These are phyloP conservation scores for Guillardia theta DNA, from an alignment of 78 protist species.

Conservation along the genomic window DNA sequence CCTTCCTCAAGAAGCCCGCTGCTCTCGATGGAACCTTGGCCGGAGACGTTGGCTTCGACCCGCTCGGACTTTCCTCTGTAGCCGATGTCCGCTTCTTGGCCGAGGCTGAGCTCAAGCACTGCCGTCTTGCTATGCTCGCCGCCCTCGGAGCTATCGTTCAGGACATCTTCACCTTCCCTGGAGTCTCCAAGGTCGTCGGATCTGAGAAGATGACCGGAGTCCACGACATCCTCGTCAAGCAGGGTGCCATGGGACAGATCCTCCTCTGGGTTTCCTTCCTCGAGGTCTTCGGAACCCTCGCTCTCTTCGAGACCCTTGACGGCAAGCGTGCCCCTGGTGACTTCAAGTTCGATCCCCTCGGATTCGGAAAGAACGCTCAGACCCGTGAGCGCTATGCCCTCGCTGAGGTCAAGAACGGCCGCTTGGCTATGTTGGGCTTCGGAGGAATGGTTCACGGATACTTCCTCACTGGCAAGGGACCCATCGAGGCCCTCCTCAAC, in stretches of 20 bases:
- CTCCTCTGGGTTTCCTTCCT: slow-evolving; percentile 35
- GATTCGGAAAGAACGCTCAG: slow-evolving; percentile 8
- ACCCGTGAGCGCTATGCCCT: background rate
- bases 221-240: slow-evolving; percentile 3
- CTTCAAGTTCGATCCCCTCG: slow-evolving; percentile 30
- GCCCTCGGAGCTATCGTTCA: background rate
- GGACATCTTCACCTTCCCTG: background rate
- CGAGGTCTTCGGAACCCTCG: slow-evolving; percentile 29
- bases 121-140: slow-evolving; percentile 42
- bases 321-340: background rate
- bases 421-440: slow-evolving; percentile 5
- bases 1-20: slow-evolving; percentile 42
- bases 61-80: slow-evolving; percentile 33
- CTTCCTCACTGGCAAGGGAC: slow-evolving; percentile 42
- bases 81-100: background rate
- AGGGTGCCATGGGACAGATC: slow-evolving; percentile 37
- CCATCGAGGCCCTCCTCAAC: slow-evolving; percentile 32
- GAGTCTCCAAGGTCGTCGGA: background rate
- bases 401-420: slow-evolving; percentile 24
- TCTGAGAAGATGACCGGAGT: background rate
- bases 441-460: slow-evolving; percentile 19
- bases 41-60: slow-evolving; percentile 44
- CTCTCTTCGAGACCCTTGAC: slow-evolving; percentile 31
- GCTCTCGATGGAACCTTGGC: slow-evolving; percentile 26
- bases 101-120: slow-evolving; percentile 16